Evolutionary conservation across 1,284 basidiomycete genomes (phyloP).

Genomic region (Pyrrhoderma lamaoense): DNA sequence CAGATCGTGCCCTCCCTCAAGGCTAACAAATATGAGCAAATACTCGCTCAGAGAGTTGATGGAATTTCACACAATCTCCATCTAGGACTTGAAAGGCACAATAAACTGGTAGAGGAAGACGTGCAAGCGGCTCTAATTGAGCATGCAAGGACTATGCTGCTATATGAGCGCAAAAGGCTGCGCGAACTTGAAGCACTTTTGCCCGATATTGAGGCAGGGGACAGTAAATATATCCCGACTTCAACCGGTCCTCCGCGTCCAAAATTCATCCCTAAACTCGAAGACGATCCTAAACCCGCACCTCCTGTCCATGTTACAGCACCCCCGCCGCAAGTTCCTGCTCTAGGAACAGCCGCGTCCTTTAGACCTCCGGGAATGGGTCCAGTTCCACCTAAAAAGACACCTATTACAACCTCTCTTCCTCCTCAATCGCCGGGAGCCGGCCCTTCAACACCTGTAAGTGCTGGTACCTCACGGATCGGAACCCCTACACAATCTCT

Average conservation of each 20-base stretch:
- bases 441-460: conserved; percentile 36
- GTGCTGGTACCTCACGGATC: conserved; percentile 9
- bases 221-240: conserved; percentile 46
- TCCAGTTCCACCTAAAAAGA: conserved; percentile 10
- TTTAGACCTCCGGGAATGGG: conserved; percentile 12
- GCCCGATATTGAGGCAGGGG: conserved; percentile 63
- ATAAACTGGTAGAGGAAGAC: conserved; percentile 81
- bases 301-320: conserved; percentile 2
- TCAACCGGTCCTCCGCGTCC: conserved; percentile 52
- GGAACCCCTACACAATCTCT: conserved; percentile 15
- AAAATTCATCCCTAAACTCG: conserved; percentile 51
- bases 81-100: conserved; percentile 74
- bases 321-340: conserved; percentile 6
- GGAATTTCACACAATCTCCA: conserved; percentile 91
- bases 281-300: conserved; percentile 45
- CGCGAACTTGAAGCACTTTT: conserved; percentile 82
- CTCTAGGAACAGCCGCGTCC: conserved; percentile 7
- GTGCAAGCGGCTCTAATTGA: conserved; percentile 82
- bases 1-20: conserved; percentile 27
- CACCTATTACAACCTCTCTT: conserved; percentile 21
- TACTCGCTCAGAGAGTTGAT: conserved; percentile 71
- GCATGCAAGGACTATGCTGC: conserved; percentile 82
- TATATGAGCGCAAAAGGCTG: conserved; percentile 84
- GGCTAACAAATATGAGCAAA: conserved; percentile 84
- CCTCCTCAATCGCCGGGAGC: conserved; percentile 45